Evolutionary conservation across 2,329 filamentous ascomycete genomes (phyloP).

Genomic region (Trichoderma hamatum): DNA sequence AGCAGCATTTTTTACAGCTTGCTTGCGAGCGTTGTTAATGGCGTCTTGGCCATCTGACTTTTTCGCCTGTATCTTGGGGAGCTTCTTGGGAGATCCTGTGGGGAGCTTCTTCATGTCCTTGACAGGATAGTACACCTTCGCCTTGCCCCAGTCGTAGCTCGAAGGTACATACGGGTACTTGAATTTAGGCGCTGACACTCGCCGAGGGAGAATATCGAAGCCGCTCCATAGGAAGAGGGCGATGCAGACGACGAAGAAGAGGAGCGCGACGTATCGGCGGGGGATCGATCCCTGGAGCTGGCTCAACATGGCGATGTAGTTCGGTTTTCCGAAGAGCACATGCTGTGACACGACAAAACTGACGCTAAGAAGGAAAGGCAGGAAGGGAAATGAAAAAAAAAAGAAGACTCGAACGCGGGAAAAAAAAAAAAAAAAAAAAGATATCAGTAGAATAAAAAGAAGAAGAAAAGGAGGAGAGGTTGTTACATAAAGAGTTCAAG

Average conservation of each 20-base stretch:
- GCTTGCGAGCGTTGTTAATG: slow-evolving; percentile 41
- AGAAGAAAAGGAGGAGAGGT: no score
- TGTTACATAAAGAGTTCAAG: no score
- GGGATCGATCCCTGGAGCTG: slow-evolving; percentile 38
- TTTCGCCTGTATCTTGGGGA: slow-evolving; percentile 50
- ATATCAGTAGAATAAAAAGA: no score
- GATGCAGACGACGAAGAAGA: slow-evolving; percentile 36
- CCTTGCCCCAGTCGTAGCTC: slow-evolving; percentile 45
- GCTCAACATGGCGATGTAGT: slow-evolving; percentile 37
- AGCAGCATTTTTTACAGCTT: slow-evolving; percentile 46
- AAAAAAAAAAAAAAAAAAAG: no score
- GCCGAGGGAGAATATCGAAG: slow-evolving; percentile 31
- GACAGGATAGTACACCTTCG: slow-evolving; percentile 40
- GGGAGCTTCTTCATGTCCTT: slow-evolving; percentile 41
- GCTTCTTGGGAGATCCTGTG: slow-evolving; percentile 38
- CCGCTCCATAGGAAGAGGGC: slow-evolving; percentile 35
- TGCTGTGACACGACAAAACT: no score
- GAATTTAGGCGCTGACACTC: slow-evolving; percentile 32
- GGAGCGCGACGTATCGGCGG: slow-evolving; percentile 40
- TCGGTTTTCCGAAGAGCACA: slow-evolving; percentile 12
- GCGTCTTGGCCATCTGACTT: slow-evolving; percentile 44
- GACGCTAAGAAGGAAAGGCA: no score
- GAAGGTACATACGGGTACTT: slow-evolving; percentile 38
- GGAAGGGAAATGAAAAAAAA: no score
- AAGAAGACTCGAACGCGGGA: no score